These are phyloP conservation scores for Sanghuangporus sanghuang DNA, from an alignment of 1,284 basidiomycete species.

Conservation along the genomic window DNA sequence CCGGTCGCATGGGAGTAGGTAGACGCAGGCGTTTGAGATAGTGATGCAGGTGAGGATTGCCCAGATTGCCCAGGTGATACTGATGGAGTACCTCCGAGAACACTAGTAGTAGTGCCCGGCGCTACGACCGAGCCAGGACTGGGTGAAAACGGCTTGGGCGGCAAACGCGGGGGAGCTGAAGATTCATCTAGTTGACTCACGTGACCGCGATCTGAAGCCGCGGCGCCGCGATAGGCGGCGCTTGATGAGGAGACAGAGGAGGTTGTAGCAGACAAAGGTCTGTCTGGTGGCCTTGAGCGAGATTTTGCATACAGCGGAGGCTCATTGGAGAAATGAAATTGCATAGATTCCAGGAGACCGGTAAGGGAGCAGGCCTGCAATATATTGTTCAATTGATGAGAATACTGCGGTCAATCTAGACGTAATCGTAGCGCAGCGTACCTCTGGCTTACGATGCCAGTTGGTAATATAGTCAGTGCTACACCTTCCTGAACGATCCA, in stretches of 20 bases:
- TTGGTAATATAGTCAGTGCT: slow-evolving; percentile 61
- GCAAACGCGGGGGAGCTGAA: slow-evolving; percentile 8
- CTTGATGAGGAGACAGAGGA: slow-evolving; percentile 7
- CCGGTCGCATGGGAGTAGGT: slow-evolving; percentile 1
- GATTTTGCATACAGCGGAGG: slow-evolving; percentile 94
- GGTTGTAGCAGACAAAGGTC: slow-evolving; percentile 2
- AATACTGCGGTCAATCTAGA: slow-evolving; percentile 19
- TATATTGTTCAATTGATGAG: slow-evolving; percentile 14
- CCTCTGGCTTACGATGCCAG: slow-evolving; percentile 86
- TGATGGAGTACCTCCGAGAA: neutral
- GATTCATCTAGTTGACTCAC: neutral
- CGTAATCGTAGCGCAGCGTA: slow-evolving; percentile 31
- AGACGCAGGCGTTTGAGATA: slow-evolving; percentile 9
- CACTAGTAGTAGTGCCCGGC: neutral
- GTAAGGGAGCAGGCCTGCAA: slow-evolving; percentile 63
- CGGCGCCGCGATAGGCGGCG: neutral
- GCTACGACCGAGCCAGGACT: neutral
- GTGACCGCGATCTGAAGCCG: slow-evolving; percentile 12
- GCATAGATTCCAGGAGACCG: slow-evolving; percentile 66
- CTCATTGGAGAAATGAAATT: slow-evolving; percentile 74
- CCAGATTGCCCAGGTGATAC: neutral
- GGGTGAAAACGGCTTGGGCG: slow-evolving; percentile 11
- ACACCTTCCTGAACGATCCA: slow-evolving; percentile 84
- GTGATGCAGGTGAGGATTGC: slow-evolving; percentile 8
- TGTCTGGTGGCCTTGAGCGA: slow-evolving; percentile 13